These are phyloP conservation scores for Maudiozyma serrabonitensis DNA, from an alignment of 805 yeast genomes.

Conservation along the genomic window DNA sequence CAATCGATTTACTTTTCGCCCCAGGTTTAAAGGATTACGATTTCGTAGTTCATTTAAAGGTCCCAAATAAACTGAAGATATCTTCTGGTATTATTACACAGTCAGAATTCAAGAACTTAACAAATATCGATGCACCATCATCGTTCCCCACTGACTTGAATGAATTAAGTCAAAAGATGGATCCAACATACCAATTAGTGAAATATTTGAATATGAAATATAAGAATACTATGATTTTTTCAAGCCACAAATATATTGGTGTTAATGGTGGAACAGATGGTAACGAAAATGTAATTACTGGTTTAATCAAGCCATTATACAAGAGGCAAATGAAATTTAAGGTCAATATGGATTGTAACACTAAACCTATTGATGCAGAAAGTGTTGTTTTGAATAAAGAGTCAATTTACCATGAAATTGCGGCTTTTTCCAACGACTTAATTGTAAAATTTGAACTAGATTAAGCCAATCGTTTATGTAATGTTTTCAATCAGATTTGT, in stretches of 20 bases:
- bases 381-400: constrained; percentile 56
- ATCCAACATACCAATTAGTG: constrained; percentile 51
- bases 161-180: constrained; percentile 41
- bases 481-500: background rate
- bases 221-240: constrained; percentile 61
- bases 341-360: constrained; percentile 68
- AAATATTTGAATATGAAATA: constrained; percentile 54
- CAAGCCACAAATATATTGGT: constrained; percentile 46
- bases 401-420: constrained; percentile 65
- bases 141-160: constrained; percentile 29
- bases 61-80: constrained; percentile 33
- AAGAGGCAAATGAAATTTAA: constrained; percentile 57
- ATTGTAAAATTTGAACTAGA: constrained; percentile 33
- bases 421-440: constrained; percentile 58
- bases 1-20: constrained; percentile 53
- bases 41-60: constrained; percentile 54
- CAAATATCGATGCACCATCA: constrained; percentile 18
- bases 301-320: constrained; percentile 66
- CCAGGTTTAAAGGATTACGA: constrained; percentile 83
- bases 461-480: constrained; percentile 1
- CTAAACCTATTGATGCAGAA: constrained; percentile 48
- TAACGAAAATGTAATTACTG: constrained; percentile 59
- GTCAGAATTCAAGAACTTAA: constrained; percentile 52
- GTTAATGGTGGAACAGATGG: constrained; percentile 44
- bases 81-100: constrained; percentile 49